These are phyloP conservation scores for Sphaerulina populicola DNA, from an alignment of 2,329 filamentous ascomycete genomes.

Conservation along the genomic window DNA sequence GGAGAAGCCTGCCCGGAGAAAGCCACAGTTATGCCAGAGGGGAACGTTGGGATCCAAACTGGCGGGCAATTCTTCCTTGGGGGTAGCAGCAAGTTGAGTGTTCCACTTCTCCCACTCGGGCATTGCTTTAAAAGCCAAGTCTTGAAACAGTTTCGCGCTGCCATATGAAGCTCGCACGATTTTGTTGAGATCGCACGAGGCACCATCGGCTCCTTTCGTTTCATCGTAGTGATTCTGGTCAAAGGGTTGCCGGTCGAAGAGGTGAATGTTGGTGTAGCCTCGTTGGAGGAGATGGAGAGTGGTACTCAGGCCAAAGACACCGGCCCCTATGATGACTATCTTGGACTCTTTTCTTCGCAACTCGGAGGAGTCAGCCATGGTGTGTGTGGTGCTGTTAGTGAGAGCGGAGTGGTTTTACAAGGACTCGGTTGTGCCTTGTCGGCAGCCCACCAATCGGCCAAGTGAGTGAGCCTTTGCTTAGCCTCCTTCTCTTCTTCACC, in stretches of 20 bases:
- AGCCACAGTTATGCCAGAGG: conserved; percentile 25
- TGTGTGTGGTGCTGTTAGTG: not conserved
- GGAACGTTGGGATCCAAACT: conserved; percentile 11
- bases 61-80: conserved; percentile 6
- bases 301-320: conserved; percentile 41
- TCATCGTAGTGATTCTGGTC: conserved; percentile 21
- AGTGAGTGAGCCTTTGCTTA: not conserved
- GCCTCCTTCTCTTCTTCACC: not conserved
- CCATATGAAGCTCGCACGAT: conserved; percentile 25
- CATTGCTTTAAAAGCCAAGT: conserved; percentile 23
- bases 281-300: conserved; percentile 28
- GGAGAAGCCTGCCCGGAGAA: conserved; percentile 17
- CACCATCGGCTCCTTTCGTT: conserved; percentile 17
- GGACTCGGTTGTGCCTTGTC: not conserved
- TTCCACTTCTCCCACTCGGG: conserved; percentile 33
- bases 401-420: not conserved
- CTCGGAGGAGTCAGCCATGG: conserved; percentile 5
- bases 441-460: not conserved
- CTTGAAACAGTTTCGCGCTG: conserved; percentile 20
- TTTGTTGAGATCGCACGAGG: conserved; percentile 23
- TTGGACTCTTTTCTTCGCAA: conserved; percentile 15
- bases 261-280: conserved; percentile 24
- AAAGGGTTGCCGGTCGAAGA: conserved; percentile 31
- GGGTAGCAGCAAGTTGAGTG: conserved; percentile 13
- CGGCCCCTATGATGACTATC: conserved; percentile 36